Evolutionary conservation across 129 eudicot genomes (phyloP).

Genomic region (Pittosporum tobira): DNA sequence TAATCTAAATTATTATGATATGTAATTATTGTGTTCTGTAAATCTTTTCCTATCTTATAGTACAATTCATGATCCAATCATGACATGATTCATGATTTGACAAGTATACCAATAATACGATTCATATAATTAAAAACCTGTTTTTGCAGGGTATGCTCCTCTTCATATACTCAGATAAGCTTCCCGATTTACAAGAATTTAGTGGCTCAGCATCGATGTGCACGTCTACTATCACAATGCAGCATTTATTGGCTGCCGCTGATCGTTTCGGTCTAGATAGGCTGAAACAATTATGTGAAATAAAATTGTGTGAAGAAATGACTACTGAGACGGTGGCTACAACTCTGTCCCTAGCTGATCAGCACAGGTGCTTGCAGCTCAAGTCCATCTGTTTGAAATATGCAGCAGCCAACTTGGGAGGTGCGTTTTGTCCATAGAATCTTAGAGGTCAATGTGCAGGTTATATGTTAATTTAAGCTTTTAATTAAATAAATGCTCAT

Average conservation of each 20-base stretch:
- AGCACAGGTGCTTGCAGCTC: conserved; percentile 66
- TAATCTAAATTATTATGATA: no score
- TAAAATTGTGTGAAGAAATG: conserved; percentile 65
- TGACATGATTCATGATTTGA: no score
- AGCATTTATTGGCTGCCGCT: conserved; percentile 82
- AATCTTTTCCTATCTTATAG: no score
- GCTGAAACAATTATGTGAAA: conserved; percentile 75
- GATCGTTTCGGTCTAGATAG: conserved; percentile 72
- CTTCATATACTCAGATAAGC: conserved; percentile 59
- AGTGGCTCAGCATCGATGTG: conserved; percentile 43
- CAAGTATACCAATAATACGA: no score
- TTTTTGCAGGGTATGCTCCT: conserved; percentile 69
- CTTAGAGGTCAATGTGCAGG: conserved; percentile 79
- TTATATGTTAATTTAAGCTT: conserved; percentile 37
- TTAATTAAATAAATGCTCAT: no score
- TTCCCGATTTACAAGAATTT: conserved; percentile 54
- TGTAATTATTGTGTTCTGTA: no score
- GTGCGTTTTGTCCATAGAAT: conserved; percentile 84
- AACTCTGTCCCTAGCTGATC: conserved; percentile 89
- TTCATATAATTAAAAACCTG: no score
- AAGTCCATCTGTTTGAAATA: conserved; percentile 81
- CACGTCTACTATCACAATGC: conserved; percentile 46
- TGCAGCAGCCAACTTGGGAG: conserved; percentile 92
- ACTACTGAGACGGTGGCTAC: conserved; percentile 79
- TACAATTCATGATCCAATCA: no score